Conservation (phyloP, 1,139 yeast genomes). For the Starmera stellimalicola region DNA sequence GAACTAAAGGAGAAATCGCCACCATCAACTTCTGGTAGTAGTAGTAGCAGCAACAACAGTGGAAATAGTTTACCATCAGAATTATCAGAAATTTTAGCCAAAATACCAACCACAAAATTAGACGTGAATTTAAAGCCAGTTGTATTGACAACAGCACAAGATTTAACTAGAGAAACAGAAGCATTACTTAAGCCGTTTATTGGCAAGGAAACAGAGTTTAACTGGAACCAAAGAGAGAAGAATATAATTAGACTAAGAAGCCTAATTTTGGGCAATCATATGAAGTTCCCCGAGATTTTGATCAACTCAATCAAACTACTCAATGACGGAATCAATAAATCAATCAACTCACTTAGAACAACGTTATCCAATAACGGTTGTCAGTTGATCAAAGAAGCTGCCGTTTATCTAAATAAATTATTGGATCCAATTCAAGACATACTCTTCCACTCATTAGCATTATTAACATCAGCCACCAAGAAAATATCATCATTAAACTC, state of each 20-base stretch:
- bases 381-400: slow-evolving; percentile 67
- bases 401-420: slow-evolving; percentile 35
- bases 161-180: slow-evolving; percentile 28
- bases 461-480: slow-evolving; percentile 67
- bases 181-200: slow-evolving; percentile 37
- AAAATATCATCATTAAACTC: slow-evolving; percentile 73
- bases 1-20: slow-evolving; percentile 2
- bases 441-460: slow-evolving; percentile 47
- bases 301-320: slow-evolving; percentile 25
- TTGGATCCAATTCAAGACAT: slow-evolving; percentile 60
- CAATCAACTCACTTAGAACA: slow-evolving; percentile 69
- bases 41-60: neutral
- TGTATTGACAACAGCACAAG: slow-evolving; percentile 22
- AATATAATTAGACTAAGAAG: slow-evolving; percentile 47
- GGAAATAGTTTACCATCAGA: slow-evolving; percentile 5
- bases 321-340: slow-evolving; percentile 59
- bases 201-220: slow-evolving; percentile 82
- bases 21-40: slow-evolving; percentile 1
- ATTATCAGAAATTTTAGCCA: slow-evolving; percentile 7
- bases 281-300: slow-evolving; percentile 35
- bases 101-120: slow-evolving; percentile 12
- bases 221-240: slow-evolving; percentile 74
- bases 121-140: slow-evolving; percentile 18
- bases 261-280: slow-evolving; percentile 50
- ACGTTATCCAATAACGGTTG: slow-evolving; percentile 72